These are phyloP conservation scores for Fusarium cyanostomum DNA, from an alignment of 2,329 filamentous ascomycete species.

Conservation along the genomic window DNA sequence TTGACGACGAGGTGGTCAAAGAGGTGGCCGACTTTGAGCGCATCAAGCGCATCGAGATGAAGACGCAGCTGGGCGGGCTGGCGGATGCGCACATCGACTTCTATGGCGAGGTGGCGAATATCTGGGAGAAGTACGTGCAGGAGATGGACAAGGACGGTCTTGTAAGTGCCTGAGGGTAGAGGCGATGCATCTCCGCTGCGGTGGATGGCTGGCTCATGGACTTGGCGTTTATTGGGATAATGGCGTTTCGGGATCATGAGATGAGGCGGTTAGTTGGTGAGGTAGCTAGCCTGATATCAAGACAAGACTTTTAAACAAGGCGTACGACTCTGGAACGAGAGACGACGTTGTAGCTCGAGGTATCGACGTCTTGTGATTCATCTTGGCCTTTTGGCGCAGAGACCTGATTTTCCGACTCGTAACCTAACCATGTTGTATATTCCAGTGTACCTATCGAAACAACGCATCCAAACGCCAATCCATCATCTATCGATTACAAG, in stretches of 20 bases:
- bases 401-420: too few species aligned
- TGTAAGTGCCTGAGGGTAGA: constrained; percentile 15
- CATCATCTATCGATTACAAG: constrained; percentile 31
- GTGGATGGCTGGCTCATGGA: neutral
- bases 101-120: constrained; percentile 79
- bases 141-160: constrained; percentile 80
- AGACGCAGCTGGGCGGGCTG: constrained; percentile 82
- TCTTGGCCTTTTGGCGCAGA: too few species aligned
- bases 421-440: too few species aligned
- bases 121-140: constrained; percentile 89
- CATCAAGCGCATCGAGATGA: constrained; percentile 95
- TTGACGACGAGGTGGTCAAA: constrained; percentile 94
- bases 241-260: constrained; percentile 33
- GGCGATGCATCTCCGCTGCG: neutral
- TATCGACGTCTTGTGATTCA: too few species aligned
- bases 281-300: constrained; percentile 12
- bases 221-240: constrained; percentile 32
- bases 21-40: constrained; percentile 95
- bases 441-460: neutral
- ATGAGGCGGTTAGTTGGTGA: constrained; percentile 21
- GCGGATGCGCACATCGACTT: constrained; percentile 89
- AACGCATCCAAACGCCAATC: constrained; percentile 30
- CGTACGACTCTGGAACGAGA: too few species aligned
- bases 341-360: too few species aligned
- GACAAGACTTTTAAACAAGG: neutral